A percentile compares a stretch with the other conserved stretches of the same genome.
These are phyloP conservation scores for Diplodia intermedia DNA, from an alignment of 2,329 filamentous ascomycete species.

Conservation along the genomic window DNA sequence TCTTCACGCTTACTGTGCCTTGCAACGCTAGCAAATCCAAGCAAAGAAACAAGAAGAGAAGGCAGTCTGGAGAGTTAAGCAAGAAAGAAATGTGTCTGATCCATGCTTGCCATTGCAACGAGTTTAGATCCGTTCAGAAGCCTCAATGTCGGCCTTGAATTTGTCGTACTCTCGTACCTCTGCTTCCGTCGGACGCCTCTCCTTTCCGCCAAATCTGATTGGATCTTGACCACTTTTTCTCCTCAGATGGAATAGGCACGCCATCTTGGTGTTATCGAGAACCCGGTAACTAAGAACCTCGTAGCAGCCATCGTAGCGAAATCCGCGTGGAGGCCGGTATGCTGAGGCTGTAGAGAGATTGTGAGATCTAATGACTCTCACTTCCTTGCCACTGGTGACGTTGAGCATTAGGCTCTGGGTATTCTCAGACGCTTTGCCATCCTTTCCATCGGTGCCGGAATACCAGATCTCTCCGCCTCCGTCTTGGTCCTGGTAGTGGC, in stretches of 20 bases:
- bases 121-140: constrained; percentile 13
- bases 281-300: constrained; percentile 50
- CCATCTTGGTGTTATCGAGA: constrained; percentile 50
- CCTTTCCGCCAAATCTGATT: constrained; percentile 54
- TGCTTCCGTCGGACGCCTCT: constrained; percentile 52
- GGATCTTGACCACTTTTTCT: constrained; percentile 54
- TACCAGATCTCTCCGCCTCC: constrained; percentile 59
- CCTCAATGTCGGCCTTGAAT: constrained; percentile 12
- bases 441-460: constrained; percentile 57
- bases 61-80: neutral
- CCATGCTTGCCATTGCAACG: too few species aligned
- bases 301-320: constrained; percentile 67
- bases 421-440: constrained; percentile 43
- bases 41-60: neutral
- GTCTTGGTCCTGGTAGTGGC: constrained; percentile 58
- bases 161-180: constrained; percentile 40
- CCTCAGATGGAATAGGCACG: constrained; percentile 57
- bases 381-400: constrained; percentile 43
- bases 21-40: neutral
- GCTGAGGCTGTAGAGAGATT: constrained; percentile 46
- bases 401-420: constrained; percentile 56
- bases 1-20: too few species aligned
- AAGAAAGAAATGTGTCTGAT: too few species aligned
- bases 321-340: constrained; percentile 56
- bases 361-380: constrained; percentile 60